A percentile compares a stretch with the other conserved stretches of the same genome.
Evolutionary conservation across 805 yeast species (phyloP).

Genomic region (Zygosaccharomyces siamensis): DNA sequence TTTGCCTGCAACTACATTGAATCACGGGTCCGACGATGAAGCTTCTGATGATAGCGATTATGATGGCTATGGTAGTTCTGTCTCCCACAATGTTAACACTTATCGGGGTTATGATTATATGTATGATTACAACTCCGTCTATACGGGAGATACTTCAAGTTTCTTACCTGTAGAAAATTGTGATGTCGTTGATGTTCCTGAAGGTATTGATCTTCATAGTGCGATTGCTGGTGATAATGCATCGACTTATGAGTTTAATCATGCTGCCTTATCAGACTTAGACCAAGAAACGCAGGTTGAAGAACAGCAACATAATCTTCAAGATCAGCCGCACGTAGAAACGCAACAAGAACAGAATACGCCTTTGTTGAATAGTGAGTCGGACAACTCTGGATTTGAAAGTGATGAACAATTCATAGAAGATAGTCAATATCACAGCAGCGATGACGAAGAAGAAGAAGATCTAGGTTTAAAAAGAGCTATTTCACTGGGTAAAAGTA

Average conservation of each 20-base stretch:
- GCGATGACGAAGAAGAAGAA: constrained; percentile 22
- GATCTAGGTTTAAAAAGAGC: constrained; percentile 24
- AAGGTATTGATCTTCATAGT: constrained; percentile 31
- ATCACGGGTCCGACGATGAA: constrained; percentile 66
- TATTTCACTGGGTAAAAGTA: constrained; percentile 28
- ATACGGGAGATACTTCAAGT: constrained; percentile 45
- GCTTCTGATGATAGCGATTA: constrained; percentile 40
- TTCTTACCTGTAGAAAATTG: constrained; percentile 34
- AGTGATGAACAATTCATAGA: constrained; percentile 31
- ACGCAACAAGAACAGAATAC: no score
- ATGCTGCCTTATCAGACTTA: constrained; percentile 9
- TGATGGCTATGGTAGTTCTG: constrained; percentile 45
- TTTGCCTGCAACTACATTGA: constrained; percentile 82
- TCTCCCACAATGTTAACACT: constrained; percentile 68
- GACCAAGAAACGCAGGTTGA: constrained; percentile 1
- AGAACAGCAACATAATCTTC: neutral
- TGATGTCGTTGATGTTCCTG: constrained; percentile 36
- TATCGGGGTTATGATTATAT: constrained; percentile 71
- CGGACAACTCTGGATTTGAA: constrained; percentile 20
- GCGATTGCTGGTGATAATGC: constrained; percentile 29
- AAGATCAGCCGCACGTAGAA: neutral
- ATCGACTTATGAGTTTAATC: constrained; percentile 13
- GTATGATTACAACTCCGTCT: constrained; percentile 77
- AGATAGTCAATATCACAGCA: constrained; percentile 18
- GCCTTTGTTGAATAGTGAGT: constrained; percentile 19